Evolutionary conservation across 83 land plant species (phyloP).

Genomic region (Thuja plicata): DNA sequence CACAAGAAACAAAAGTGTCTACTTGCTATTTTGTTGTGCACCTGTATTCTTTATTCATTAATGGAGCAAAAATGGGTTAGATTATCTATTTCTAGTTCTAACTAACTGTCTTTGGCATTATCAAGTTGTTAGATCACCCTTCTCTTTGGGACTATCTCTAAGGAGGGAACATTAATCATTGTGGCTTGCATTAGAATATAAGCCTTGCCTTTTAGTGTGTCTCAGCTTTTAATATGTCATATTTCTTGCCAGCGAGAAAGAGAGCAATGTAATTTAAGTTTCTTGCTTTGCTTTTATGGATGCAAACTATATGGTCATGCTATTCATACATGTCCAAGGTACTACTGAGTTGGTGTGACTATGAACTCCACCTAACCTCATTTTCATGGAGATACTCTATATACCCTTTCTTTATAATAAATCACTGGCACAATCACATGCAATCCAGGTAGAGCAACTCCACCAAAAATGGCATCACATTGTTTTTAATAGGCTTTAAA

Average conservation of each 20-base stretch:
- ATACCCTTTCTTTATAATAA: slow-evolving; percentile 4
- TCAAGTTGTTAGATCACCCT: slow-evolving; percentile 10
- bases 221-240: not conserved
- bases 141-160: not conserved
- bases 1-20: slow-evolving; percentile 2
- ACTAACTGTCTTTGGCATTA: not conserved
- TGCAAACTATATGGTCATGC: not conserved
- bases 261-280: not conserved
- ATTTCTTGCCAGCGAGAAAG: slow-evolving; percentile 6
- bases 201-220: not conserved
- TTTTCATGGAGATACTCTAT: not conserved
- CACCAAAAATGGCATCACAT: not conserved
- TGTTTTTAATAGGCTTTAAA: not conserved
- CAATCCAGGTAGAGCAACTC: slow-evolving; percentile 1
- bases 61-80: too few species aligned
- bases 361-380: slow-evolving; percentile 9
- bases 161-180: not conserved
- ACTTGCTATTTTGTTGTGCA: not conserved
- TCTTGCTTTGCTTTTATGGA: not conserved
- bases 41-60: too few species aligned
- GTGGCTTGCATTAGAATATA: not conserved
- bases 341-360: not conserved
- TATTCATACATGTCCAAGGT: not conserved
- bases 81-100: not conserved
- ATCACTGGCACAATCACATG: slow-evolving; percentile 1